Evolutionary conservation across 1,284 basidiomycete species (phyloP), one percentile per base, ranked within the genome.

Genomic region (Leccinum cinnamomeum): DNA sequence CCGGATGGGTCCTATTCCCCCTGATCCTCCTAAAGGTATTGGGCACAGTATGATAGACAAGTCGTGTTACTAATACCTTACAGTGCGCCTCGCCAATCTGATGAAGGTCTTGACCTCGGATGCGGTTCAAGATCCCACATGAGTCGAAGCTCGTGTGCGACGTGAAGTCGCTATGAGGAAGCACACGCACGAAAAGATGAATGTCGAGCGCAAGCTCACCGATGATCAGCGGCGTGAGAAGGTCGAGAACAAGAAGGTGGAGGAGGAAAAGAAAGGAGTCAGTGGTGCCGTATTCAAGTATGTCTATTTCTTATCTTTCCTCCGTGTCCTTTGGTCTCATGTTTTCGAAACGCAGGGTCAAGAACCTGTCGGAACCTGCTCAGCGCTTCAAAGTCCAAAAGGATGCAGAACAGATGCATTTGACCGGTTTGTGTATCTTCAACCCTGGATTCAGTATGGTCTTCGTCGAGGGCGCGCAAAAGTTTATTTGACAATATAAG

Each of bases 61-160:
- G 6, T 35, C 7, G 18, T 54, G 60, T 70, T 41, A 65, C 63
- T 69, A 55, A 68, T 55, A 12, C 7, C 28, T 8, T 12, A 7
- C 71, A 95, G 97, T 99, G 62, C 94, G 95, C 57, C 82, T 99
- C 62, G 88, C 92, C 53, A 99, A 99, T 77, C 79, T 99, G 73
- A 98, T 99, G 96, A 95, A 95, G 73, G 97, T 99, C 12, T 82
- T 99, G 46, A 97, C 97, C 0, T 94, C 94, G 8, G 96, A 98
- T 73, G 96, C 95, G 0, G 90, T 98, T 11, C 92, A 95, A 81
- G 97, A 99, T 74, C 94, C 97, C 1, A 99, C 97, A 2, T 91
- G 96, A 67, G 94, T 99, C 12, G 97, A 99, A 77, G 96, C 96
- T 5, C 88, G 92, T 54, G 96, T 99, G 6, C 83, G 95, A 46